Evolutionary conservation across 257 asterid species (phyloP).

Genomic region (Fraxinus quadrangulata): DNA sequence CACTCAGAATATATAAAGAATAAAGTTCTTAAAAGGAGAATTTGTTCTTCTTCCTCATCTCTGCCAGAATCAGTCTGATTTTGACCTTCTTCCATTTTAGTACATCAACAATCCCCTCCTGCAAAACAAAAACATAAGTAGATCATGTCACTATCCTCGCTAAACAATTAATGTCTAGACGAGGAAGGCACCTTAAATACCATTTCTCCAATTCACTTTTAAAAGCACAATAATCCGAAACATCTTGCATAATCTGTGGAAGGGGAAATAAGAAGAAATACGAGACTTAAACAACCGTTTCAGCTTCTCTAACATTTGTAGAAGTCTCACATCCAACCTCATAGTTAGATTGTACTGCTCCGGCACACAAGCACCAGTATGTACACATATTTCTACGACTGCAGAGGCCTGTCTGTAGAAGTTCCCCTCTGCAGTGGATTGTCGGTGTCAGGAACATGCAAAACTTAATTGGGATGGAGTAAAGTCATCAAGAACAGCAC

Average conservation of each 20-base stretch:
- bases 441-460: slow-evolving; percentile 77
- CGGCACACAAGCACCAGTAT: slow-evolving; percentile 87
- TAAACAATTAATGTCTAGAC: not conserved
- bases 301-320: slow-evolving; percentile 68
- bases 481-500: slow-evolving; percentile 74
- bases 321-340: slow-evolving; percentile 96
- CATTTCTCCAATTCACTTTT: too few species aligned
- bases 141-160: not conserved
- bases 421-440: slow-evolving; percentile 53
- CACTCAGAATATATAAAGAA: not conserved
- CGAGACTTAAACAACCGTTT: slow-evolving; percentile 73
- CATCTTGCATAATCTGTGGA: slow-evolving; percentile 14
- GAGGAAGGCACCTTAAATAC: too few species aligned
- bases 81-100: not conserved
- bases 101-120: not conserved
- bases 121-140: not conserved
- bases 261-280: slow-evolving; percentile 11
- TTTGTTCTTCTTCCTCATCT: not conserved
- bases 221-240: not conserved
- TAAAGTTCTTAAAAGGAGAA: not conserved
- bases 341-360: slow-evolving; percentile 81
- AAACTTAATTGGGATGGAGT: slow-evolving; percentile 85
- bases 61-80: not conserved
- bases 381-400: slow-evolving; percentile 76
- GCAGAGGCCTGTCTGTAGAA: slow-evolving; percentile 97